These are phyloP conservation scores for Candida yuanshanica DNA, from an alignment of 805 yeast genomes.

Conservation along the genomic window DNA sequence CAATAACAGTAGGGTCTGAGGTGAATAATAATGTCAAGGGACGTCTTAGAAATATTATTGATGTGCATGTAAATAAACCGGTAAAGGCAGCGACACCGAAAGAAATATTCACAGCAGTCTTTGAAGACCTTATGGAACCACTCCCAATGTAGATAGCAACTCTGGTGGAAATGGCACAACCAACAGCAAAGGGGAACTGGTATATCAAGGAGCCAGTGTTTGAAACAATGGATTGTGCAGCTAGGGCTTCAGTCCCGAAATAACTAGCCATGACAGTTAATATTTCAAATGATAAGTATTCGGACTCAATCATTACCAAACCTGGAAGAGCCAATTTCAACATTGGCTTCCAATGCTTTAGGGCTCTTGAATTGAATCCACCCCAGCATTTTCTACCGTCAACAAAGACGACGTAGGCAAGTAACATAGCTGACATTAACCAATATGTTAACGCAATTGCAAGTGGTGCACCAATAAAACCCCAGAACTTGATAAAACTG, in stretches of 20 bases:
- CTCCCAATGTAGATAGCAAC: slow-evolving; percentile 67
- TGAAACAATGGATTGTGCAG: slow-evolving; percentile 47
- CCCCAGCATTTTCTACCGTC: slow-evolving; percentile 72
- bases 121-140: slow-evolving; percentile 40
- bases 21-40: slow-evolving; percentile 57
- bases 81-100: slow-evolving; percentile 42
- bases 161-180: slow-evolving; percentile 67
- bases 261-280: slow-evolving; percentile 57
- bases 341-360: slow-evolving; percentile 55
- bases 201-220: slow-evolving; percentile 55
- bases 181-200: slow-evolving; percentile 70
- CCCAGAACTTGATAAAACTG: slow-evolving; percentile 62
- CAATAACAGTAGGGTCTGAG: slow-evolving; percentile 50
- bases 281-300: slow-evolving; percentile 68
- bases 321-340: slow-evolving; percentile 64
- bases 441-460: slow-evolving; percentile 72
- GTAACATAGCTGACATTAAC: slow-evolving; percentile 40
- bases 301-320: slow-evolving; percentile 68
- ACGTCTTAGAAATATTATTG: slow-evolving; percentile 40
- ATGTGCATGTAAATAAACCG: slow-evolving; percentile 42
- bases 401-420: slow-evolving; percentile 30
- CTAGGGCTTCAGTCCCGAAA: slow-evolving; percentile 44
- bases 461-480: slow-evolving; percentile 79
- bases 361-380: slow-evolving; percentile 45
- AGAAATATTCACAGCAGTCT: slow-evolving; percentile 39